Base-by-base conservation (phyloP, 345 rosid genomes). In the Syzygium grande region DNA sequence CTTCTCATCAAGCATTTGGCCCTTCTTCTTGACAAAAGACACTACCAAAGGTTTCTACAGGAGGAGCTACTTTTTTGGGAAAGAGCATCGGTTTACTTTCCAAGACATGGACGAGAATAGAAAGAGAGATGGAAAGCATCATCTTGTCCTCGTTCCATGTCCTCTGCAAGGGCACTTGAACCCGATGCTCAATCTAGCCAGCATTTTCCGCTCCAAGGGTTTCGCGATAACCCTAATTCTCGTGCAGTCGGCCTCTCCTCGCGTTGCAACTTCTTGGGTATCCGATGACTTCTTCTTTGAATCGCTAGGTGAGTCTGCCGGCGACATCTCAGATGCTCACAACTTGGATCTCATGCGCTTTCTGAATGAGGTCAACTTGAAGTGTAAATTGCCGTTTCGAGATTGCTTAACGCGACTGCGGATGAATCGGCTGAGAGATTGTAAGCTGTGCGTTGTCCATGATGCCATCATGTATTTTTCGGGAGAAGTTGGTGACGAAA, bases 101-200 rank as follows among this genome's bases (percentile, higher is more conserved):
- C 38, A 13, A n/a, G 38, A 25, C 30, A 54, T 56, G 77, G 52
- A 58, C 19, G 51, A 27, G 84, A 55, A 58, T 83, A 87, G 88
- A 73, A 49, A 41, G 22, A 63, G 80, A 51, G n/a, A 65, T 54
- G 2, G 6, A 21, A 29, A 21, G 19, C 59, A 61, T 22, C 85
- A 63, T 29, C n/a, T 88, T 46, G 86, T 90, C 73, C 87, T 89
- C n/a, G 86, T 89, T 51, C 91, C 89, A 43, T 84, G 89, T 29
- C 89, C 91, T 6, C 46, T 58, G 25, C 89, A 63, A 80, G 89
- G 86, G 17, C 91, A 88, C 88, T 73, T 86, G 41, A 88, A 30
- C 86, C 91, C 91, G 12, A 88, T 88, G 87, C 88, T 90, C 80
- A 84, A 78, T 29, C 63, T 90, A 30, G 91, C 54, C 85, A 85